Percentiles rank a stretch among this genome's conserved stretches.
phyloP scores from a whole-genome alignment of 2,329 filamentous ascomycete species.

The Penicillium rolfsii region DNA sequence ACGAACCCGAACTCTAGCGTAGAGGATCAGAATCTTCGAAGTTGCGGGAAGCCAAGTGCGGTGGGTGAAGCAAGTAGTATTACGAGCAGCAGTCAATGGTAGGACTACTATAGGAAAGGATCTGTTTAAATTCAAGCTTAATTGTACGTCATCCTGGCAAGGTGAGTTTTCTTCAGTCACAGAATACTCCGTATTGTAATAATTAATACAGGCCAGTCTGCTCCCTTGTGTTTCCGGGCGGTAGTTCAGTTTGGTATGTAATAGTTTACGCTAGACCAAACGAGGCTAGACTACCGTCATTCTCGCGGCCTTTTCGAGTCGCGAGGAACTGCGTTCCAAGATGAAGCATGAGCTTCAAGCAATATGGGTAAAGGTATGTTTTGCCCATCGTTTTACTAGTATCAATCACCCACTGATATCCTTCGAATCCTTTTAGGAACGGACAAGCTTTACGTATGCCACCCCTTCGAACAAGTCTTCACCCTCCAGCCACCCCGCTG shows the following conservation, averaged over 20 bases:
- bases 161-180: neutral
- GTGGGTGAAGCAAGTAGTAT: neutral
- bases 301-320: constrained; percentile 18
- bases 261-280: constrained; percentile 14
- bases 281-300: constrained; percentile 24
- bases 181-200: neutral
- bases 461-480: neutral
- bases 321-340: constrained; percentile 7
- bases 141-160: neutral
- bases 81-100: neutral
- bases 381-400: constrained; percentile 10
- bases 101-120: neutral
- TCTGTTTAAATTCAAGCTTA: neutral
- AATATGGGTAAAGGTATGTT: constrained; percentile 38
- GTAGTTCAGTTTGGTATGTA: neutral
- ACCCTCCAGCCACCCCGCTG: constrained; percentile 1
- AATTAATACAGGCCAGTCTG: neutral
- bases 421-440: constrained; percentile 42
- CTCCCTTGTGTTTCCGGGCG: too few relatives aligned
- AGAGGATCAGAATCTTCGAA: neutral
- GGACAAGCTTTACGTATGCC: constrained; percentile 54
- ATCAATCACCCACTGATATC: neutral
- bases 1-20: neutral
- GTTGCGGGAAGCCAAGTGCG: neutral
- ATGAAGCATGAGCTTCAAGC: constrained; percentile 16